Evolutionary conservation across 2,329 filamentous ascomycete species (phyloP), one percentile per base, ranked within the genome.

Genomic region (Fusarium continuum): DNA sequence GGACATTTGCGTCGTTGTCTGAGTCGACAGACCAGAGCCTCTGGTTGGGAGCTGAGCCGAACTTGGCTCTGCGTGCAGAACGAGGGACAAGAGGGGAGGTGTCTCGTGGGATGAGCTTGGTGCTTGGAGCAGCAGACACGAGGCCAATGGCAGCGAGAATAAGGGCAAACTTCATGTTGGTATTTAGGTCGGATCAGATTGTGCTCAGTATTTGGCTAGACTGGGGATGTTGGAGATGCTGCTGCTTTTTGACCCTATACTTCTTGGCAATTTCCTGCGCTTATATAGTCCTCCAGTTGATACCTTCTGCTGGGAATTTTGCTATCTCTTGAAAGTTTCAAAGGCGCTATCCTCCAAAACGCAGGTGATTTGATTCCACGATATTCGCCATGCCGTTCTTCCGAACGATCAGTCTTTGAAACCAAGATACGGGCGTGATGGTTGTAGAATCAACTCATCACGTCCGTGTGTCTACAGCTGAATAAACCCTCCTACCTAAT

Each of bases 151-250:
- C 38, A 19, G 48, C 48, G 26, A 55, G 49, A 19, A 55, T 4
- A 14, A 55, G 48, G 19, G 48, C 29, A 25, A 55, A 55, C 52
- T 55, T 55, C 52, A 55, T 55, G 13, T 47, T 47, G 43, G 23
- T 8, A 13, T 4, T 46, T 41, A 23, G 20, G 36, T 22, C n/a
- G 6, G 39, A 6, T 29, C 29, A 26, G n/a, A 14, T 28, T 47
- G 23, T 2, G 2, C 19, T n/a, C n/a, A n/a, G n/a, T n/a, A n/a
- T n/a, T n/a, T 3, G 5, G 6, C 5, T 46, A 8, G 40, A 9
- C 8, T 29, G 29, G 29, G 17, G 17, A 8, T 16, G 48, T 19
- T 31, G 13, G 17, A 6, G 39, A 43, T 16, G 26, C 31, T 52
- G 14, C 20, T 48, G 23, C 36, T 29, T 48, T 11, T 35, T 48